Percentiles rank a stretch among this genome's conserved stretches.
phyloP scores from a whole-genome alignment of 2,329 filamentous ascomycete species.

The Fusarium fracticaudum region DNA sequence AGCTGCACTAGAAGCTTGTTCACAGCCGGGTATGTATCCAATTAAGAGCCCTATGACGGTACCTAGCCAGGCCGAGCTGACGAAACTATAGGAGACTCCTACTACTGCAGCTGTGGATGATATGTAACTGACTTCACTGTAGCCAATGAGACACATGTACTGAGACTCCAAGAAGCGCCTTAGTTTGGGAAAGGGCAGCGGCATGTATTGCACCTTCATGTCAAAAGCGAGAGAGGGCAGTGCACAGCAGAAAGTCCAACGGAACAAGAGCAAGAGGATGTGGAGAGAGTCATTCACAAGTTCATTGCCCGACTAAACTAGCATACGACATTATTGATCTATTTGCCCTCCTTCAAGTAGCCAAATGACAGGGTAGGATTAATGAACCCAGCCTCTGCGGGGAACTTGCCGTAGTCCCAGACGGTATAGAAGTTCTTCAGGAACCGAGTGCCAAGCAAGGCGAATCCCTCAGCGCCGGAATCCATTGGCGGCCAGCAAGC shows the following conservation, averaged over 20 bases:
- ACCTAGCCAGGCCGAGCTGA: background rate
- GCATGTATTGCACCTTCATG: accelerated
- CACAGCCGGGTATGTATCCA: background rate
- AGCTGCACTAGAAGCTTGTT: background rate
- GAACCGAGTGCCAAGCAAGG: constrained; percentile 45
- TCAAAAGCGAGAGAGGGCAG: accelerated
- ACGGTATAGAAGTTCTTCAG: constrained; percentile 48
- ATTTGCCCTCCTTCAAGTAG: constrained; percentile 31
- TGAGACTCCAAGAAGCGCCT: background rate
- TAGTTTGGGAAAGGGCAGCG: no score
- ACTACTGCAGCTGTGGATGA: background rate
- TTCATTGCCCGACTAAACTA: background rate
- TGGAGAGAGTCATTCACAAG: accelerated
- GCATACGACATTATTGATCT: background rate
- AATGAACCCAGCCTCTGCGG: background rate
- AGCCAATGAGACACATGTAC: accelerated
- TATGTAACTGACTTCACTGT: accelerated
- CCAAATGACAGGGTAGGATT: constrained; percentile 35
- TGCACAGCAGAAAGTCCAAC: no score
- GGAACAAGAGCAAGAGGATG: background rate
- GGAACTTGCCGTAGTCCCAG: constrained; percentile 44
- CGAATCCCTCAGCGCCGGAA: constrained; percentile 36
- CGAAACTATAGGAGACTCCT: no score
- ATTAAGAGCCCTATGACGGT: accelerated
- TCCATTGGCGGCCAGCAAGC: constrained; percentile 50